A percentile compares a stretch with the other conserved stretches of the same genome.
Conservation (phyloP, 805 yeast species). For the Metschnikowia cerradonensis region DNA sequence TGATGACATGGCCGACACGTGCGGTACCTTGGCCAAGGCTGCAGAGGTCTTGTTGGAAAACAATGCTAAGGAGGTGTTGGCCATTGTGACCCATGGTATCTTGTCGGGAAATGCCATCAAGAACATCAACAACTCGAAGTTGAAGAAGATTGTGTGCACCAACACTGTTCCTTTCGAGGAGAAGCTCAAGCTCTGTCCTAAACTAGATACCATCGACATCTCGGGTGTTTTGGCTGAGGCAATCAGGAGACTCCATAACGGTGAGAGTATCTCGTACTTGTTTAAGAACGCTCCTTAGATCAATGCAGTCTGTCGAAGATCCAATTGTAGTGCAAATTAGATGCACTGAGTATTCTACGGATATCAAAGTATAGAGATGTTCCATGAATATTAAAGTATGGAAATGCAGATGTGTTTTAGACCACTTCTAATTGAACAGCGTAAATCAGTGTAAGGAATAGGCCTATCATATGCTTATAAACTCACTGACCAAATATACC, state of each 20-base stretch:
- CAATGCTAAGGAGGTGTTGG: constrained; percentile 68
- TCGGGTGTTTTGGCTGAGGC: constrained; percentile 76
- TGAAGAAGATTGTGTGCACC: constrained; percentile 71
- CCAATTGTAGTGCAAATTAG: not conserved
- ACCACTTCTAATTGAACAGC: no score
- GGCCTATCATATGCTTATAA: no score
- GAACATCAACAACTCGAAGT: constrained; percentile 63
- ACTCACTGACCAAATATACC: no score
- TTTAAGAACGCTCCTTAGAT: constrained; percentile 60
- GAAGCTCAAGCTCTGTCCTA: constrained; percentile 54
- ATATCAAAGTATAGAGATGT: no score
- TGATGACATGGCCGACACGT: constrained; percentile 89
- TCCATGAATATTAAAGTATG: no score
- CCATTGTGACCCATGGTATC: constrained; percentile 81
- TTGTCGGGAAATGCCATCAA: constrained; percentile 70
- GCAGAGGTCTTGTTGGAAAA: constrained; percentile 69
- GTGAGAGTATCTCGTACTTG: constrained; percentile 78
- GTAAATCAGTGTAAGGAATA: no score
- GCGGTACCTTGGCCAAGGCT: constrained; percentile 82
- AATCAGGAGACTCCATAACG: constrained; percentile 79
- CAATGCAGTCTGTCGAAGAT: not conserved
- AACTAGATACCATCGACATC: constrained; percentile 65
- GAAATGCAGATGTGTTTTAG: no score
- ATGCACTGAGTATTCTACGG: no score
- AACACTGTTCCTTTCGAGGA: constrained; percentile 77